phyloP scores from a whole-genome alignment of 306 rosid species.

The Rosa chinensis region DNA sequence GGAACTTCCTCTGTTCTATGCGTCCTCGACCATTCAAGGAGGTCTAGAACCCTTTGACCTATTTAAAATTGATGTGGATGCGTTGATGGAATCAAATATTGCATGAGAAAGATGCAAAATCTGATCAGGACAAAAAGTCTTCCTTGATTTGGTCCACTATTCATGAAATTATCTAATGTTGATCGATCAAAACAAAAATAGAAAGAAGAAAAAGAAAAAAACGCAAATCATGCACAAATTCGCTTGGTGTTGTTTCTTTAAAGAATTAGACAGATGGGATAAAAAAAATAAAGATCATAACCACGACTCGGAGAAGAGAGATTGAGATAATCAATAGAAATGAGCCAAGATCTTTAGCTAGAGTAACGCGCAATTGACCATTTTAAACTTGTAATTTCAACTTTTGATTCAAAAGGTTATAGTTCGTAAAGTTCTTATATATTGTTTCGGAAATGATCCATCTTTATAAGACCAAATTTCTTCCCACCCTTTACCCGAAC shows the following conservation, averaged over 20 bases:
- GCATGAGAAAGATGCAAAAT: neutral
- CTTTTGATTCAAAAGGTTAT: neutral
- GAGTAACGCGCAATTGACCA: constrained; percentile 6
- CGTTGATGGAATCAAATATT: neutral
- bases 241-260: neutral
- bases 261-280: neutral
- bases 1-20: neutral
- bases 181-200: neutral
- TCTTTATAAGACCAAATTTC: no score
- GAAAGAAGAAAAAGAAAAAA: no score
- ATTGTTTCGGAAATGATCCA: no score
- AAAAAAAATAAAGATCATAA: no score
- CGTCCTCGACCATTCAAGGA: neutral
- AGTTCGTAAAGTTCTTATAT: neutral
- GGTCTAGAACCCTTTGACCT: constrained; percentile 8
- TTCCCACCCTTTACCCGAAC: no score
- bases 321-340: neutral
- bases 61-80: constrained; percentile 3
- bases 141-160: neutral
- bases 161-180: neutral
- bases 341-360: neutral
- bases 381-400: neutral
- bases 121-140: neutral
- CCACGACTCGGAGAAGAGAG: neutral
- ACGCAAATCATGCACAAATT: neutral